Conservation (phyloP, 2,329 filamentous ascomycete genomes). For the Beauveria brongniartii region DNA sequence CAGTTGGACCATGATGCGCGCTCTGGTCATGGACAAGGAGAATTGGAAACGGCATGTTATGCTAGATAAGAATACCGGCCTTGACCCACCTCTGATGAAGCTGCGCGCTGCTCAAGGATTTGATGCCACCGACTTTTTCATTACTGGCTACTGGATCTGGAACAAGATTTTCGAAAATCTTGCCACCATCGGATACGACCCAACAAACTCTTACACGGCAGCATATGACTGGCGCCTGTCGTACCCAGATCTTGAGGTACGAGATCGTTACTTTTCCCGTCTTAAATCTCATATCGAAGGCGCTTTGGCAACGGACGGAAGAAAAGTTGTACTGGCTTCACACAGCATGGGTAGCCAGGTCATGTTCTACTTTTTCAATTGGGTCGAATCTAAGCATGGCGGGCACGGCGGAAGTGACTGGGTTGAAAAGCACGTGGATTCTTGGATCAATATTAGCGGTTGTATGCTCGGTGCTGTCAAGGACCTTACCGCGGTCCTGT, state of each 20-base stretch:
- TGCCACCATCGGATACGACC: slow-evolving; percentile 92
- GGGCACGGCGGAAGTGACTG: slow-evolving; percentile 77
- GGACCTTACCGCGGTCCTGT: slow-evolving; percentile 80
- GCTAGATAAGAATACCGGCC: slow-evolving; percentile 83
- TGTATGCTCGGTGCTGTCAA: slow-evolving; percentile 97
- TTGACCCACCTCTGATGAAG: slow-evolving; percentile 87
- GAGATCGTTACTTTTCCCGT: slow-evolving; percentile 90
- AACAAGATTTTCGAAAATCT: slow-evolving; percentile 97
- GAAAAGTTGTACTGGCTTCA: slow-evolving; percentile 79
- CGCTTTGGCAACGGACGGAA: slow-evolving; percentile 60
- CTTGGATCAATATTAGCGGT: slow-evolving; percentile 97
- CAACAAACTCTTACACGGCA: slow-evolving; percentile 62
- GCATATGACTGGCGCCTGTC: slow-evolving; percentile 88
- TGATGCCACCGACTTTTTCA: slow-evolving; percentile 94
- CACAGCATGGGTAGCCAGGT: slow-evolving; percentile 99
- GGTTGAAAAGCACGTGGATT: slow-evolving; percentile 84
- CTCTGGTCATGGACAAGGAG: slow-evolving; percentile 85
- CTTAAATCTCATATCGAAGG: slow-evolving; percentile 87
- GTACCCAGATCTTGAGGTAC: slow-evolving; percentile 78
- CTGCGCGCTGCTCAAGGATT: slow-evolving; percentile 91
- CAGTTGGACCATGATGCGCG: slow-evolving; percentile 98
- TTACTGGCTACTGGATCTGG: slow-evolving; percentile 95
- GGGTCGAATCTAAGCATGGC: slow-evolving; percentile 70
- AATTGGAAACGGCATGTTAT: slow-evolving; percentile 95
- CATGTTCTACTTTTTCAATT: slow-evolving; percentile 72